Evolutionary conservation across 345 rosid species (phyloP), one percentile per base, ranked within the genome.

Genomic region (Heritiera fomes): DNA sequence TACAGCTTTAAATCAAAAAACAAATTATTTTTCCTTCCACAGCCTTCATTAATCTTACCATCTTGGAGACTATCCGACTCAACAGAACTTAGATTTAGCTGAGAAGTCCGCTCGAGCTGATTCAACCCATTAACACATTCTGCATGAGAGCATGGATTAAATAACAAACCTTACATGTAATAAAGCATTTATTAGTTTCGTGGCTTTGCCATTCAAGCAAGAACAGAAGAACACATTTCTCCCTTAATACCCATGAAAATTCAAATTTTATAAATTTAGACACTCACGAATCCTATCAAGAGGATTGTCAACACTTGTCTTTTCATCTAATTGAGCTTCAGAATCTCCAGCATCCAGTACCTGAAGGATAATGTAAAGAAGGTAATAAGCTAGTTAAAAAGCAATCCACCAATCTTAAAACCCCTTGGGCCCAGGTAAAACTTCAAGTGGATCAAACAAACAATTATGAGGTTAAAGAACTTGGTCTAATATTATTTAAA

Each of bases 51-150:
- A 47, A 72, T 12, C 93, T 88, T 87, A 96, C 99, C 99, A 73
- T 92, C 99, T 81, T 82, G 96, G 55, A 75, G 81, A 81, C 84
- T 78, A 82, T 87, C 93, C 43, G 86, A 82, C 82, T 90, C 95
- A 60, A 77, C 81, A 83, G 87, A 86, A 80, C 87, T 73, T 74
- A 89, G 86, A 79, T 91, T 88, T 65, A 7, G 71, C 49, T 64
- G 79, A 64, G 49, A 76, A 45, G 69, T 50, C 45, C 30, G 75
- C 77, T 90, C 96, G 82, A 82, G 87, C 75, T 84, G 92, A 81
- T 88, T 92, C 79, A 86, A 64, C 68, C 80, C 90, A 80, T 85
- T 84, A 60, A 75, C 66, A 68, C 92, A 88, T 80, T 90, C 99
- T 94, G 89, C 74, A 81, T 11, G 14, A 45, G 58, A 73, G 8